Evolutionary conservation across 108 stramenopile genomes (phyloP).

Genomic region (Cyclotella baltica): DNA sequence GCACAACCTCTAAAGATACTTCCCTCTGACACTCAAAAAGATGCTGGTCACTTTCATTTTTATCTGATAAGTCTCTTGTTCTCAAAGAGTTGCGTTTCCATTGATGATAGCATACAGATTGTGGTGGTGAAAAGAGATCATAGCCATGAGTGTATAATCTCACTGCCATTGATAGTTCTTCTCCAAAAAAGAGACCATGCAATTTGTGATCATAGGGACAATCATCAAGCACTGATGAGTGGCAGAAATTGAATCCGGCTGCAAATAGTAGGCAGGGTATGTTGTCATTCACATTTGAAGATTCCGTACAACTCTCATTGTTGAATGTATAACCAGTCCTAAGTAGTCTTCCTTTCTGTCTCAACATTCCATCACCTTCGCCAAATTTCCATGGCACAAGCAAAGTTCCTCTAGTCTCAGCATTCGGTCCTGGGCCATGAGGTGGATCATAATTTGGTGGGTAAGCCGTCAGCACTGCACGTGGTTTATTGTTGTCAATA

Average conservation of each 20-base stretch:
- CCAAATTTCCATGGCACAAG: conserved; percentile 77
- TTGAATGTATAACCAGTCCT: background rate
- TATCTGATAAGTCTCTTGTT: background rate
- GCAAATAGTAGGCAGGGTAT: conserved; percentile 81
- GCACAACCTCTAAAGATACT: conserved; percentile 27
- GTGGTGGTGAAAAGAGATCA: conserved; percentile 78
- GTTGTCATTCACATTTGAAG: conserved; percentile 31
- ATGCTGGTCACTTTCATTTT: background rate
- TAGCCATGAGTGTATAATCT: conserved; percentile 81
- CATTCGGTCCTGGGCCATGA: conserved; percentile 50
- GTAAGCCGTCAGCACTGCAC: conserved; percentile 76
- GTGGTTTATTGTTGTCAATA: background rate
- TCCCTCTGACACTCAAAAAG: conserved; percentile 8
- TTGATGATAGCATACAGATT: conserved; percentile 81
- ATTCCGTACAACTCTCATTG: background rate
- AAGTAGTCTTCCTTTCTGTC: conserved; percentile 70
- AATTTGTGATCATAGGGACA: conserved; percentile 82
- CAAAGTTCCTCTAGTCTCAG: conserved; percentile 63
- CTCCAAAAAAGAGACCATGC: conserved; percentile 89
- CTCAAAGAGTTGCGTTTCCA: conserved; percentile 61
- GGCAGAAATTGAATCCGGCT: conserved; percentile 88
- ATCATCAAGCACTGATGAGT: conserved; percentile 44
- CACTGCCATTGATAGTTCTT: conserved; percentile 88
- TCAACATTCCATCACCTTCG: conserved; percentile 66
- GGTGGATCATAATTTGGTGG: conserved; percentile 81